Conservation (phyloP, 2,329 filamentous ascomycete genomes). For the Fonsecaea monophora region DNA sequence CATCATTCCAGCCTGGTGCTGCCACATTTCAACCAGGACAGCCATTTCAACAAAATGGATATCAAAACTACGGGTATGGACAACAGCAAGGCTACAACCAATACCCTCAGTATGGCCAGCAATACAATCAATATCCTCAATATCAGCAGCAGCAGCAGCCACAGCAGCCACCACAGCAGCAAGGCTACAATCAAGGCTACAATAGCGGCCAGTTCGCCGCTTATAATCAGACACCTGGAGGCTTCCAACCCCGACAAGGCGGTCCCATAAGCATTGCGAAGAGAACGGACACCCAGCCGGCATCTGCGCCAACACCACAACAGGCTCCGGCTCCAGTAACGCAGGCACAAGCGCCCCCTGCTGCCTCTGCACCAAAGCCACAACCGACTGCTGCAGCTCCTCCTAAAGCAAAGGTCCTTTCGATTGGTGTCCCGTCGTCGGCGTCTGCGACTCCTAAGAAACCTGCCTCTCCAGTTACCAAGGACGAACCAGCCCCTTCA, state of each 20-base stretch:
- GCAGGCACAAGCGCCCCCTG: conserved; percentile 44
- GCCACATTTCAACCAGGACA: conserved; percentile 76
- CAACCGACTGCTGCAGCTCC: conserved; percentile 43
- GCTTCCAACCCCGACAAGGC: conserved; percentile 52
- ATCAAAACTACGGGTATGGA: conserved; percentile 50
- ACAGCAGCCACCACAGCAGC: conserved; percentile 21
- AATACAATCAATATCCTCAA: conserved; percentile 54
- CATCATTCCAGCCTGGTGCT: conserved; percentile 70
- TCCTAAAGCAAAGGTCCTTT: conserved; percentile 71
- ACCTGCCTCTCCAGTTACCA: conserved; percentile 60
- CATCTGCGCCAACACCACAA: conserved; percentile 53
- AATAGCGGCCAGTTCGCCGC: conserved; percentile 51
- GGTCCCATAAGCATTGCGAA: conserved; percentile 53
- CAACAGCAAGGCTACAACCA: conserved; percentile 62
- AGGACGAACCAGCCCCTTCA: conserved; percentile 54
- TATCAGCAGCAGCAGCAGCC: conserved; percentile 47
- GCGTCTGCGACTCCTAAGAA: conserved; percentile 47
- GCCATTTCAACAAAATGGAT: conserved; percentile 65
- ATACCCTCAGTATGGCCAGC: conserved; percentile 65
- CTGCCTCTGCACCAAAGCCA: conserved; percentile 42
- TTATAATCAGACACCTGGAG: conserved; percentile 49
- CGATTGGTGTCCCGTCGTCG: conserved; percentile 65
- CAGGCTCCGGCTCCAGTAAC: conserved; percentile 56
- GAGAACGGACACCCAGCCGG: conserved; percentile 54
- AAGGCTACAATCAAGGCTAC: conserved; percentile 57